Evolutionary conservation across 1,284 basidiomycete species (phyloP).

Genomic region (Malassezia yamatoensis): DNA sequence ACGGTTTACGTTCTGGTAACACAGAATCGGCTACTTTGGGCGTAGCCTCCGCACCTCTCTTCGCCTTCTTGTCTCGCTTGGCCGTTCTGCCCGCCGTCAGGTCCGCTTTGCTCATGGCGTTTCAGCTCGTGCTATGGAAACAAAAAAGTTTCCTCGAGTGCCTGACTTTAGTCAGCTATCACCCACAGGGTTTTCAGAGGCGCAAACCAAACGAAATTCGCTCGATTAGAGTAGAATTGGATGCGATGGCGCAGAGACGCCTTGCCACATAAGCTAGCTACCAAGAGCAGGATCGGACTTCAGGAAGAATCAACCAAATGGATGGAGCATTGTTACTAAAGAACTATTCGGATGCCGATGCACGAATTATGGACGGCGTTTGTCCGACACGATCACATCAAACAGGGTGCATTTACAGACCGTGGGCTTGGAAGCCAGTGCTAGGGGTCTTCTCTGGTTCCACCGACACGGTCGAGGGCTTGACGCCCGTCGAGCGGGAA

Average conservation of each 20-base stretch:
- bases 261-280: not conserved
- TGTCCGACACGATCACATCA: not conserved
- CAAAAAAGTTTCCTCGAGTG: not conserved
- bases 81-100: not conserved
- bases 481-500: slow-evolving; percentile 15
- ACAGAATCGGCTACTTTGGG: not conserved
- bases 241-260: too few relatives aligned
- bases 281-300: not conserved
- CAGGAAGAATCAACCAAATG: not conserved
- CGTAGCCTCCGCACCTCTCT: not conserved
- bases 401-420: slow-evolving; percentile 1
- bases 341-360: not conserved
- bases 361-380: not conserved
- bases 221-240: too few relatives aligned
- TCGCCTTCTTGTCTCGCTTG: not conserved
- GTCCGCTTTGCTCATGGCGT: not conserved
- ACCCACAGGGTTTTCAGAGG: not conserved
- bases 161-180: slow-evolving; percentile 2
- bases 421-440: not conserved
- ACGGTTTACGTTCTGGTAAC: slow-evolving; percentile 10
- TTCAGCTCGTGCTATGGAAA: not conserved
- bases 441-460: not conserved
- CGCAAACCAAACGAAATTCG: too few relatives aligned
- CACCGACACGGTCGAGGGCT: not conserved
- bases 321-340: not conserved